Percentiles rank a stretch among this genome's conserved stretches.
Conservation (phyloP, 495 filamentous ascomycete genomes). For the Aspergillus haitiensis region DNA sequence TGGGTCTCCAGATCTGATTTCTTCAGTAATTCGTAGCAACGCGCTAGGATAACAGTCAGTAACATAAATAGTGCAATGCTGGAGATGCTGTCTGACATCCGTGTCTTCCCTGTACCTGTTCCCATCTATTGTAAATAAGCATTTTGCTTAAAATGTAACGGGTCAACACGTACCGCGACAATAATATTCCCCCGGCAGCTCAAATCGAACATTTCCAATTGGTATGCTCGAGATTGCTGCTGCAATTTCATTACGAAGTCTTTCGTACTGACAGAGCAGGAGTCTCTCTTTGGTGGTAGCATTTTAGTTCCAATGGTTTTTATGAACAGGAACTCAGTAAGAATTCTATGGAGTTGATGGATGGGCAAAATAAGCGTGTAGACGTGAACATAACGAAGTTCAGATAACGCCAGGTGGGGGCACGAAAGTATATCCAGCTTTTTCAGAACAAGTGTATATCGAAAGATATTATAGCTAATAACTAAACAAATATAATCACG, state of each 20-base stretch:
- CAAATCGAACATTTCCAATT: conserved; percentile 1
- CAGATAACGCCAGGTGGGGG: too few species aligned
- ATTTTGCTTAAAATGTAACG: not conserved
- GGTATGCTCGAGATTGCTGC: not conserved
- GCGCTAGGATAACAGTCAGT: not conserved
- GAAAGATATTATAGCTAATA: too few species aligned
- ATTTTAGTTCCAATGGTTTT: not conserved
- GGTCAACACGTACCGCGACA: not conserved
- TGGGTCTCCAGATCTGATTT: not conserved
- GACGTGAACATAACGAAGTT: too few species aligned
- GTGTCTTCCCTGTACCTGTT: not conserved
- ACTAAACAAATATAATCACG: too few species aligned
- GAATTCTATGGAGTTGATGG: too few species aligned
- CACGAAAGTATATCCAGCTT: too few species aligned
- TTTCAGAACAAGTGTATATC: too few species aligned
- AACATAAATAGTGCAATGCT: not conserved
- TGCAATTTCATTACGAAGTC: not conserved
- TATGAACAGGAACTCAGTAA: not conserved
- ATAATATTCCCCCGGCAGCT: not conserved
- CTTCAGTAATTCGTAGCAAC: not conserved
- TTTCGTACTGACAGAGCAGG: not conserved
- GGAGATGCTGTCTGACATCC: not conserved
- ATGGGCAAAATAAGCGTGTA: too few species aligned
- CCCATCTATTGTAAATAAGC: not conserved
- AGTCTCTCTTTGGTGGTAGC: not conserved